Evolutionary conservation across 2,329 filamentous ascomycete genomes (phyloP), one percentile per base, ranked within the genome.

Genomic region (Talaromyces sp.): DNA sequence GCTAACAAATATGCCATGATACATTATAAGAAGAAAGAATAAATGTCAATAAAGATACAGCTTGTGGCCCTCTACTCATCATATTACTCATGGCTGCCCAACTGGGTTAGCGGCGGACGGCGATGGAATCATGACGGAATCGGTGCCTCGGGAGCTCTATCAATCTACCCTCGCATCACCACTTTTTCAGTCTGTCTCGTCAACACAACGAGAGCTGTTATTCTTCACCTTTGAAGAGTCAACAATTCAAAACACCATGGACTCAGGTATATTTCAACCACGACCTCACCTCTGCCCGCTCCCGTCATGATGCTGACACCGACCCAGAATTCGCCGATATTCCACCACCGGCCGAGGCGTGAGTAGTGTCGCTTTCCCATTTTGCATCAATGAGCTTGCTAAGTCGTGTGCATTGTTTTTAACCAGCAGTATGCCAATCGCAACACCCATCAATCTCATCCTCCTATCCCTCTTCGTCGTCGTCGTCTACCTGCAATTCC

Each of bases 371-470:
- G 11, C 14, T 32, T n/a, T 29, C 14, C 41, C 4, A 21, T 51
- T 26, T 24, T 3, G 19, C 38, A 53, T 58, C 61, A 53, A 41
- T 51, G 61, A 62, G 65, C 58, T n/a, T n/a, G n/a, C n/a, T n/a
- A 35, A 31, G 27, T 17, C 29, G 26, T 38, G 35, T 56, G 19
- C 29, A 4, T 52, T 19, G n/a, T 53, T 9, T 5, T 14, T 14
- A 35, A 1, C 32, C 4, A 14, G 7, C 66, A 84, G 83, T 48
- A 78, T 81, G 64, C 77, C 82, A 9, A 77, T 84, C 66, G 78
- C 82, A 32, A 82, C 83, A 1, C 85, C 85, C 32, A 82, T 87
- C 67, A 88, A 88, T 73, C 73, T 87, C 43, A 74, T 86, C 65
- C 82, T 88, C 58, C 68, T 85, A 68, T 79, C 83, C 56, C 77